phyloP scores from a whole-genome alignment of 208 protist genomes.

The Trypanosoma avium region DNA sequence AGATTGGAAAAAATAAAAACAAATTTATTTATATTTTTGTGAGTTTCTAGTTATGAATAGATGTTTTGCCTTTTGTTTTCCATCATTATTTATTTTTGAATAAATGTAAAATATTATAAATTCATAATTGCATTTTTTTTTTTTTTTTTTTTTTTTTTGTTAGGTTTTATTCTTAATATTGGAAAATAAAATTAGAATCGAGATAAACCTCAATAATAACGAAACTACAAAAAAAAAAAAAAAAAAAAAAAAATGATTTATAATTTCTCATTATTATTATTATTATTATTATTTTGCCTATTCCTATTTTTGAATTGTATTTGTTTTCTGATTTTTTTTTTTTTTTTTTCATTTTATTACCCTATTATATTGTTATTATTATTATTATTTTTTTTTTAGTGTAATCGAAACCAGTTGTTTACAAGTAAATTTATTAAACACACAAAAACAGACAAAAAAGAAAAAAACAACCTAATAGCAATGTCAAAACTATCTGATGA shows the following conservation, averaged over 20 bases:
- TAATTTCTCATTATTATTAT: background rate
- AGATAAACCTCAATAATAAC: background rate
- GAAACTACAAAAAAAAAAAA: slow-evolving; percentile 4
- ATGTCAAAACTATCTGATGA: slow-evolving; percentile 55
- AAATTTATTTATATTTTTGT: too few species aligned
- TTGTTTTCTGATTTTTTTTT: background rate
- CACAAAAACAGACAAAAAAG: background rate
- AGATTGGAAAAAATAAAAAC: background rate
- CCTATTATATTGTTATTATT: too few species aligned
- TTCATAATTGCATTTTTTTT: background rate
- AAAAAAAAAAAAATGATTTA: background rate
- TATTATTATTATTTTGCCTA: background rate
- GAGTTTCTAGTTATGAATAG: too few species aligned
- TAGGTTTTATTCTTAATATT: background rate
- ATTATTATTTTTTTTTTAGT: too few species aligned
- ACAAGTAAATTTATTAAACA: background rate
- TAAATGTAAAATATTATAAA: background rate
- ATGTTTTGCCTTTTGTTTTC: too few species aligned
- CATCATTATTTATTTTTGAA: too few species aligned
- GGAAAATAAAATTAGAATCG: background rate
- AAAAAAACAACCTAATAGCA: slow-evolving; percentile 10
- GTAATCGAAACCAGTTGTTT: too few species aligned
- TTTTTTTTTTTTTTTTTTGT: background rate
- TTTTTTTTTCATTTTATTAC: too few species aligned
- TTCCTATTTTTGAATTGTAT: background rate